Evolutionary conservation across 2,329 filamentous ascomycete species (phyloP), one percentile per base, ranked within the genome.

Genomic region (Ophioceras dolichostomum): DNA sequence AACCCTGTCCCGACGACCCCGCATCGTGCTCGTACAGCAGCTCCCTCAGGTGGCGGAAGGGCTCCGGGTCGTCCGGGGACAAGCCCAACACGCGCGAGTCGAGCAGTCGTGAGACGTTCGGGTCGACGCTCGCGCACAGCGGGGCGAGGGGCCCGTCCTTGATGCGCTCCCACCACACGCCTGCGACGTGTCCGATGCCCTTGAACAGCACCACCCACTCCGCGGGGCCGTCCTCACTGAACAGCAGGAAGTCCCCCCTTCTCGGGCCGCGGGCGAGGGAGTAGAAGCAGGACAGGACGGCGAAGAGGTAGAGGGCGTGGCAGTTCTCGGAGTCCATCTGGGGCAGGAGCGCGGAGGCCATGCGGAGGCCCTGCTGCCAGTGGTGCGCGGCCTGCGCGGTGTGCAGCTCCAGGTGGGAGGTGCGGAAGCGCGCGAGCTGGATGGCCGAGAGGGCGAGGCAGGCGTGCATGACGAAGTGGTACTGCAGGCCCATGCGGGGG

Each of bases 251-350:
- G n/a, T 17, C 16, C 19, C 29, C 35, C 2, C 27, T 18, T n/a
- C 18, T n/a, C 5, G 35, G 35, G 19, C 35, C 35, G 13, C n/a
- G 20, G 19, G 35, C 35, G n/a, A 37, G 28, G 4, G 35, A 22
- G 28, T 29, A 37, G 28, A 18, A 32, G n/a, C 13, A 29, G 9
- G 35, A 29, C 12, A 37, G 7, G 18, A 37, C 14, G 20, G 27
- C 35, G 20, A 37, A 37, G 13, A 18, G n/a, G 35, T 37, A 37
- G 8, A 37, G 35, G 12, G 35, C 35, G 28, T 37, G 35, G 28
- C 35, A 37, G 5, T 29, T 37, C 13, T 31, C 27, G 10, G 31
- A 27, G 19, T 37, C 29, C 8, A 24, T 34, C 20, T 24, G 27
- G 17, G 35, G 20, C 18, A 37, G 19, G 24, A 37, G 18, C 18